Conservation (phyloP, 1,139 yeast species). For the Petasospora fabianii region DNA sequence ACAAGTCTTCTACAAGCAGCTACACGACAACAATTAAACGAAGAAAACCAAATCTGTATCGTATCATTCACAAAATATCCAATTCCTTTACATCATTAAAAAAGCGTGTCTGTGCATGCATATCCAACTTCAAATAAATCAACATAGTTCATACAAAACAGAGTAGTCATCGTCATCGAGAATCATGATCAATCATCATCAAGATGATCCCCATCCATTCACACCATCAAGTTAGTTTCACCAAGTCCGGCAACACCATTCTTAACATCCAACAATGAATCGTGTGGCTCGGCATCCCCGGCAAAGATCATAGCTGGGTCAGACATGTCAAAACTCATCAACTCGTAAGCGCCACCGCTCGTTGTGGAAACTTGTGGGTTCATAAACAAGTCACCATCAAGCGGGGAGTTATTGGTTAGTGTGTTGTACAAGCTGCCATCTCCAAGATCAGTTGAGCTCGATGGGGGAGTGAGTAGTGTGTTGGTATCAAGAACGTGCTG, state of each 20-base stretch:
- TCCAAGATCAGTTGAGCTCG: slow-evolving; percentile 16
- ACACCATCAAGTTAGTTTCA: neutral
- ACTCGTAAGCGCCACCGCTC: neutral
- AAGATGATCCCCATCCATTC: too few species aligned
- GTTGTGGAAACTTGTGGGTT: neutral
- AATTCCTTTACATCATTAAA: too few species aligned
- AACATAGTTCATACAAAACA: too few species aligned
- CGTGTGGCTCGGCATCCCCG: neutral
- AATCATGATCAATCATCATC: too few species aligned
- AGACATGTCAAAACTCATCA: neutral
- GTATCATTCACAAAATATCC: too few species aligned
- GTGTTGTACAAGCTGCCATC: slow-evolving; percentile 2
- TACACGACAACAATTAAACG: too few species aligned
- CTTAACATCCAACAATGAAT: neutral
- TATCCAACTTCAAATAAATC: too few species aligned
- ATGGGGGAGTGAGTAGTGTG: slow-evolving; percentile 20
- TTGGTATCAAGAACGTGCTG: slow-evolving; percentile 3
- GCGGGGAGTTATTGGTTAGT: slow-evolving; percentile 17
- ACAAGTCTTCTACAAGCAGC: too few species aligned
- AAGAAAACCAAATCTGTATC: too few species aligned
- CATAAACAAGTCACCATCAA: slow-evolving; percentile 11
- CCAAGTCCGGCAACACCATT: neutral
- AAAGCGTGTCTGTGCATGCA: too few species aligned
- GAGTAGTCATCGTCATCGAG: neutral
- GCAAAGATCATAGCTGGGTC: slow-evolving; percentile 1